Base-by-base conservation (phyloP, 345 rosid genomes). In the Trapa incisa region DNA sequence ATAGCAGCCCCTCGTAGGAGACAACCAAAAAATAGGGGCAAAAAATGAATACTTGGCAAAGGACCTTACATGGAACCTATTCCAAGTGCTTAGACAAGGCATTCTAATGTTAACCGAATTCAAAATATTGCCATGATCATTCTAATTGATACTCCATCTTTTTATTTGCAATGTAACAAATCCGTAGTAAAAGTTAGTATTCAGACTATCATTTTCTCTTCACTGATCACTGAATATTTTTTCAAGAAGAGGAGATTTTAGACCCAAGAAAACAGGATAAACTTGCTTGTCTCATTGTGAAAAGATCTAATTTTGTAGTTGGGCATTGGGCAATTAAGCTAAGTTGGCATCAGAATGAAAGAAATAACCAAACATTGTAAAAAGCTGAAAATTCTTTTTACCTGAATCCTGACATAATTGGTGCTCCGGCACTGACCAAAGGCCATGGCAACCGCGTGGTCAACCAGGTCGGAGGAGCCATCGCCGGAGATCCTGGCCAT, bases 381-480 rank as follows among this genome's bases (percentile, higher is more conserved):
- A n/a, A 29, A n/a, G 22, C 32, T 15, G 22, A 1, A 6, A 32
- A 58, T 32, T 58, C 10, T 11, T 43, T 22, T n/a, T 84, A 90
- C 98, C 96, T 93, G 98, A 81, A 93, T 83, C 53, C 98, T 84
- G 53, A 87, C 87, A 42, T 93, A 93, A 78, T 87, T 87, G 65
- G 83, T 81, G 79, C 89, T 81, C 68, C 84, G 71, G 64, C 84
- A 80, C 73, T 90, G 94, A 22, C 89, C 94, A 75, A 90, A 93
- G 6, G 97, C 97, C 94, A 90, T 83, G 47, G 97, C 96, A 39
- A 93, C 92, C 15, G 98, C 89, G 72, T 93, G 97, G 78, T 93
- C 98, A 53, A 88, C 92, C 29, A 89, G 81, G 74, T 92, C 98
- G 2, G 98, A 91, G 58, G 96, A 86, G 65, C 84, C 83, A 37